Conservation (phyloP, 1,284 basidiomycete species). For the Puccinia horiana region DNA sequence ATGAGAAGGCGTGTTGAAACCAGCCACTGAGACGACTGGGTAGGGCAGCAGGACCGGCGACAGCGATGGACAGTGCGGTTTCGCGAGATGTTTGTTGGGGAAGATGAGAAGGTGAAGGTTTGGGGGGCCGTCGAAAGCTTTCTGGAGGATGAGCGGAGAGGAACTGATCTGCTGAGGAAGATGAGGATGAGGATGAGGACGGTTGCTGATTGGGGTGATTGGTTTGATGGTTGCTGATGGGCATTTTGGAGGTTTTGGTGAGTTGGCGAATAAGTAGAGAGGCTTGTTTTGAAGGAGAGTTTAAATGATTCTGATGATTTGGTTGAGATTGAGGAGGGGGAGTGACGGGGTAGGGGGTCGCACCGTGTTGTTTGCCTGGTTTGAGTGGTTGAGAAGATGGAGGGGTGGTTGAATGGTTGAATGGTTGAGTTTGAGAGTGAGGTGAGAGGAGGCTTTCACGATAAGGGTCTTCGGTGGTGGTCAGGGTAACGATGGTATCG, state of each 20-base stretch:
- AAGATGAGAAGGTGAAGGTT: not conserved
- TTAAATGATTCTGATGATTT: not conserved
- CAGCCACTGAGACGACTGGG: conserved; percentile 53
- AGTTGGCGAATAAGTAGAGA: conserved; percentile 5
- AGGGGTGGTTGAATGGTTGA: not conserved
- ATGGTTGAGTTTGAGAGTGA: not conserved
- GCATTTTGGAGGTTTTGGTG: conserved; percentile 9
- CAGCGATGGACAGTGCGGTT: conserved; percentile 12
- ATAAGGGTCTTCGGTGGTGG: conserved; percentile 6
- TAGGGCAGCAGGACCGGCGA: conserved; percentile 28
- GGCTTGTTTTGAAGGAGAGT: conserved; percentile 10
- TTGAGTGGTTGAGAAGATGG: not conserved
- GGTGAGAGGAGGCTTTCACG: conserved; percentile 7
- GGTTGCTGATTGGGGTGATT: not conserved
- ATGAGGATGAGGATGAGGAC: not conserved
- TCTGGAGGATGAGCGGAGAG: not conserved
- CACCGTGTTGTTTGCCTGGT: conserved; percentile 17
- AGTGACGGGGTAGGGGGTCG: conserved; percentile 5
- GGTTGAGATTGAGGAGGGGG: not conserved
- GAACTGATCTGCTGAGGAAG: not conserved
- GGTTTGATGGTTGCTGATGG: not conserved
- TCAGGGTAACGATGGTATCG: conserved; percentile 11
- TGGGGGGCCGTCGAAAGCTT: not conserved
- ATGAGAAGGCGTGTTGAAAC: conserved; percentile 55
- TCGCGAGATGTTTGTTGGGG: not conserved